Conservation (phyloP, 768 basidiomycete genomes). For the Suillus weaverae region DNA sequence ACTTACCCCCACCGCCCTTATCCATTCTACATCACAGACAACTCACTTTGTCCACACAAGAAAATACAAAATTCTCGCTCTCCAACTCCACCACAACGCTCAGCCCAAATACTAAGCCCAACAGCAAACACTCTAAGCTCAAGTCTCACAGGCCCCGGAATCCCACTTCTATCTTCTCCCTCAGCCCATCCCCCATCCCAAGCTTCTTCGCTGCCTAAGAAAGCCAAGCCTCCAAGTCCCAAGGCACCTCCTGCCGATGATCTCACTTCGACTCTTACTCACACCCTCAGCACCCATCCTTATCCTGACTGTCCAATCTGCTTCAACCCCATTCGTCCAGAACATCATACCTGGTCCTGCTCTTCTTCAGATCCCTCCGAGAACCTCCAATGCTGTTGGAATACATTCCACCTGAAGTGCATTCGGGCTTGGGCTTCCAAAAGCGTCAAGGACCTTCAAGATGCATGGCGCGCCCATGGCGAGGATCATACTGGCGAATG, state of each 20-base stretch:
- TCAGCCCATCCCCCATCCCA: background rate
- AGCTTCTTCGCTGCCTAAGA: slow-evolving; percentile 8
- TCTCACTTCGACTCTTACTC: slow-evolving; percentile 71
- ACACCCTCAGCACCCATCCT: slow-evolving; percentile 64
- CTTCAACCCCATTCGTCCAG: slow-evolving; percentile 74
- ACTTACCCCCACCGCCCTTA: background rate
- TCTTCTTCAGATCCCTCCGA: slow-evolving; percentile 46
- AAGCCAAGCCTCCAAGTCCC: slow-evolving; percentile 11
- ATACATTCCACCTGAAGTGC: slow-evolving; percentile 88
- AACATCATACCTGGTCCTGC: slow-evolving; percentile 87
- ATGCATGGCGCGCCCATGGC: slow-evolving; percentile 72
- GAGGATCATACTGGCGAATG: slow-evolving; percentile 77
- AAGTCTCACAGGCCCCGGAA: slow-evolving; percentile 1
- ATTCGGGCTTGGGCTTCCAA: slow-evolving; percentile 86
- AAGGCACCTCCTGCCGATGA: slow-evolving; percentile 45
- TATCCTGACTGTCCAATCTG: slow-evolving; percentile 83
- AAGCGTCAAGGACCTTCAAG: slow-evolving; percentile 69
- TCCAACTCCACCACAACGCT: slow-evolving; percentile 1
- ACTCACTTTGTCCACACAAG: slow-evolving; percentile 21
- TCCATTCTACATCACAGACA: slow-evolving; percentile 3
- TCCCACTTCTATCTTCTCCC: slow-evolving; percentile 8
- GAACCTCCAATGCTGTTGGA: slow-evolving; percentile 73
- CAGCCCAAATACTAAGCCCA: background rate
- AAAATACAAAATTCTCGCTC: slow-evolving; percentile 18
- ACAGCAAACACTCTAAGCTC: slow-evolving; percentile 1